Evolutionary conservation across 371 early-diverging fungal species (phyloP).

Genomic region (Lichtheimia ornata): DNA sequence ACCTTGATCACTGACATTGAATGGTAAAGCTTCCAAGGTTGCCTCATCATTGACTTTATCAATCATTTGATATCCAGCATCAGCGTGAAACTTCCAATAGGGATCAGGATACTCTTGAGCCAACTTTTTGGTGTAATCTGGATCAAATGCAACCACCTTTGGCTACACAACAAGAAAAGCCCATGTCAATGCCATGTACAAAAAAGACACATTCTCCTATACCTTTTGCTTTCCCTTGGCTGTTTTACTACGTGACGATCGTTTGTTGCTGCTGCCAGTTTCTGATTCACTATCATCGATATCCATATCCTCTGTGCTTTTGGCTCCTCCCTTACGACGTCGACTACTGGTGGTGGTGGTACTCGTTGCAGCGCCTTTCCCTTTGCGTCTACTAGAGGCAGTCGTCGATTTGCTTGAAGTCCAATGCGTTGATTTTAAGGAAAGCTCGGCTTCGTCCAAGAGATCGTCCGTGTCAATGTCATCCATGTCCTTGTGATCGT

Average conservation of each 20-base stretch:
- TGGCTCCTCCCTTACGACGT: constrained; percentile 6
- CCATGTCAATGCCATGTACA: neutral
- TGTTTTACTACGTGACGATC: constrained; percentile 2
- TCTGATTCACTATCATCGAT: constrained; percentile 10
- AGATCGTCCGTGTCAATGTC: constrained; percentile 32
- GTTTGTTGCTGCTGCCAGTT: neutral
- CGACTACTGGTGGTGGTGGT: constrained; percentile 1
- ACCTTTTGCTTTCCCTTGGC: neutral
- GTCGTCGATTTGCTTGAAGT: constrained; percentile 10
- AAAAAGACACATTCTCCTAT: neutral
- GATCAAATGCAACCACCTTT: constrained; percentile 35
- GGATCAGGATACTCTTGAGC: constrained; percentile 30
- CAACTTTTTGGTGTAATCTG: constrained; percentile 41
- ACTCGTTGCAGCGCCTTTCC: neutral
- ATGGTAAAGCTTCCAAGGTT: constrained; percentile 56
- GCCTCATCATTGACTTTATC: constrained; percentile 63
- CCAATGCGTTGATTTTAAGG: constrained; percentile 7
- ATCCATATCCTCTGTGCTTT: constrained; percentile 16
- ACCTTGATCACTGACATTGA: constrained; percentile 51
- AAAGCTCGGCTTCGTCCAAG: constrained; percentile 19
- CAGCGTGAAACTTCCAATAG: constrained; percentile 28
- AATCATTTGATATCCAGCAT: constrained; percentile 20
- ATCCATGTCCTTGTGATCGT: constrained; percentile 22
- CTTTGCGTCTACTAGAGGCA: too few relatives aligned
- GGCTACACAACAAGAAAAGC: neutral